These are phyloP conservation scores for Chernovozyma aurita DNA, from an alignment of 1,139 yeast species.

Conservation along the genomic window DNA sequence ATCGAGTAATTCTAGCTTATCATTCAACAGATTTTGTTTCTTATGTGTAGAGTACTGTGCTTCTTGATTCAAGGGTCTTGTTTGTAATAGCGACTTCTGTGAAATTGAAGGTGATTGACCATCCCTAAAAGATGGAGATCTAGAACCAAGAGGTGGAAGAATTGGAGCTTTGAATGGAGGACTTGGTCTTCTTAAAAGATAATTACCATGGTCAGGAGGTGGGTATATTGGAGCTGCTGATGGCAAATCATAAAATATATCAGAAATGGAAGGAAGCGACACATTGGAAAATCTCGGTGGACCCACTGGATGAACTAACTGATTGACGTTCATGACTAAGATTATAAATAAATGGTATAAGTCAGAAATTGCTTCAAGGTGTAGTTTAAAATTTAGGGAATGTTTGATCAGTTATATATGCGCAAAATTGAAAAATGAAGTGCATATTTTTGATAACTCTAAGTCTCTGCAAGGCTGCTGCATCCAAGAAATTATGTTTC, in stretches of 20 bases:
- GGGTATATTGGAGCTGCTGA: constrained; percentile 7
- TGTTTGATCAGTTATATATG: neutral
- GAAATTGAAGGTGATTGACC: neutral
- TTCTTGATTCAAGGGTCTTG: neutral
- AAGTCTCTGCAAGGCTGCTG: neutral
- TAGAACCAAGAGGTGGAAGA: constrained; percentile 3
- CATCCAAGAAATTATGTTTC: neutral
- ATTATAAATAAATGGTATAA: neutral
- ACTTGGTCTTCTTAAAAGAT: constrained; percentile 4
- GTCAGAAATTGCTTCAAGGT: no score
- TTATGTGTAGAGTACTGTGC: neutral
- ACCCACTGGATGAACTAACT: constrained; percentile 7
- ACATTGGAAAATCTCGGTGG: constrained; percentile 5
- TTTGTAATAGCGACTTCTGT: neutral
- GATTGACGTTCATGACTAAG: constrained; percentile 7
- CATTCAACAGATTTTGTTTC: no score
- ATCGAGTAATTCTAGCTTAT: no score
- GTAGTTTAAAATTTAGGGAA: neutral
- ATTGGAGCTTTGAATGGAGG: neutral
- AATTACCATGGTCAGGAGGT: constrained; percentile 7
- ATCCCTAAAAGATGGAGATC: neutral
- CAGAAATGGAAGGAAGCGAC: constrained; percentile 7
- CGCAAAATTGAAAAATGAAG: no score
- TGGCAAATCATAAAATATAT: constrained; percentile 6
- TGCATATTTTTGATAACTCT: neutral